Conservation (phyloP, 139 green algal genomes). For the Tetratostichococcus sp. region DNA sequence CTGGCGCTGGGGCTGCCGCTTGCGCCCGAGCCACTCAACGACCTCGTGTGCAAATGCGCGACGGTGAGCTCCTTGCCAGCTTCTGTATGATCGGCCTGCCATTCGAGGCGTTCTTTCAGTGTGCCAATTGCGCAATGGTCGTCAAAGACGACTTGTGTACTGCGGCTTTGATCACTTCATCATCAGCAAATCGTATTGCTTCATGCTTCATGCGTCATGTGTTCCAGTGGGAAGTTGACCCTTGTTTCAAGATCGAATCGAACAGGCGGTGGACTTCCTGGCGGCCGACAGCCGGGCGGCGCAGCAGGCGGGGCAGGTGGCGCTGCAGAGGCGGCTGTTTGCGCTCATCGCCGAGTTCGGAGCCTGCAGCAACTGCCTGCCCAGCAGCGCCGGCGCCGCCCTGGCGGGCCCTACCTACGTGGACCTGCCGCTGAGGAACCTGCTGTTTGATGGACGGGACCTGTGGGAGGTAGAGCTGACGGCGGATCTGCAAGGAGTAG, state of each 20-base stretch:
- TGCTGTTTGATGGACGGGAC: slow-evolving; percentile 51
- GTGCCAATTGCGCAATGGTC: no score
- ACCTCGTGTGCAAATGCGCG: slow-evolving; percentile 55
- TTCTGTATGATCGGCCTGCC: no score
- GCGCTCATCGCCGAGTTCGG: slow-evolving; percentile 40
- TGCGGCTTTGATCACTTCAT: no score
- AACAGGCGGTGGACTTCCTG: slow-evolving; percentile 36
- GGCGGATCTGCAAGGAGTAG: slow-evolving; percentile 40
- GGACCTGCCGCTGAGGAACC: slow-evolving; percentile 43
- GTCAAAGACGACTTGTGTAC: no score
- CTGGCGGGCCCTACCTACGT: slow-evolving; percentile 24
- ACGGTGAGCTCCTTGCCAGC: neutral
- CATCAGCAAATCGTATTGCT: neutral
- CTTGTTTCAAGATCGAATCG: no score
- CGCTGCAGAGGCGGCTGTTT: slow-evolving; percentile 40
- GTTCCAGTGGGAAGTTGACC: no score
- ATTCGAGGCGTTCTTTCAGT: no score
- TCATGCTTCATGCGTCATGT: no score
- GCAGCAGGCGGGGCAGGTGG: slow-evolving; percentile 40
- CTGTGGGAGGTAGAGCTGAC: slow-evolving; percentile 37
- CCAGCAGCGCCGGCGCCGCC: neutral
- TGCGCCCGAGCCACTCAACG: slow-evolving; percentile 58
- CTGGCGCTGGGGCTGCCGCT: slow-evolving; percentile 74
- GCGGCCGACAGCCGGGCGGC: slow-evolving; percentile 18
- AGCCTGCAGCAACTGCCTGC: slow-evolving; percentile 26